Percentiles rank a stretch among this genome's conserved stretches.
These are phyloP conservation scores for Cordyceps pruinosa DNA, from an alignment of 2,329 filamentous ascomycete species.

Conservation along the genomic window DNA sequence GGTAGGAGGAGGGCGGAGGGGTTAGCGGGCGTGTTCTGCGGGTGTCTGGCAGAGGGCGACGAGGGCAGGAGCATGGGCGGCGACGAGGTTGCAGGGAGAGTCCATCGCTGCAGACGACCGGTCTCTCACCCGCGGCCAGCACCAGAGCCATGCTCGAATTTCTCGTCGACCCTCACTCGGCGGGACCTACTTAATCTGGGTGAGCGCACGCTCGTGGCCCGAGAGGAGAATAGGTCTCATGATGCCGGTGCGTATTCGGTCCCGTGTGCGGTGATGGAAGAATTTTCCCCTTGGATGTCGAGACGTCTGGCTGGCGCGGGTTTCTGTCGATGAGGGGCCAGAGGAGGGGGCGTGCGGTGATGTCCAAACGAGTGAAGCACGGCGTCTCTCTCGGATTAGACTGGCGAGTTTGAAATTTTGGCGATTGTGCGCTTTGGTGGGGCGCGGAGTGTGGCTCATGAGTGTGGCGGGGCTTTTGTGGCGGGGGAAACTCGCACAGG, in stretches of 20 bases:
- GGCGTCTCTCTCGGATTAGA: constrained; percentile 13
- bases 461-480: constrained; percentile 10
- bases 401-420: constrained; percentile 34
- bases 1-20: background rate
- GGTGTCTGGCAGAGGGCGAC: constrained; percentile 11
- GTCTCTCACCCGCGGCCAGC: background rate
- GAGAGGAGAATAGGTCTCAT: constrained; percentile 97
- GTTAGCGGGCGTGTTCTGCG: constrained; percentile 11
- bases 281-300: background rate
- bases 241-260: constrained; percentile 29
- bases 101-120: background rate
- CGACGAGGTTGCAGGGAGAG: background rate
- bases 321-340: constrained; percentile 7
- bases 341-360: constrained; percentile 7
- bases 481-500: background rate
- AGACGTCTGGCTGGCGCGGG: constrained; percentile 3
- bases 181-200: constrained; percentile 71
- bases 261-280: too few species aligned
- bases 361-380: constrained; percentile 1
- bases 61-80: background rate
- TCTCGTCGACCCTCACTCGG: constrained; percentile 8
- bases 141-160: background rate
- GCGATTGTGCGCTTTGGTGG: constrained; percentile 41
- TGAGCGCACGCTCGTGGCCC: constrained; percentile 94
- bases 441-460: constrained; percentile 26